Evolutionary conservation across 2,329 filamentous ascomycete species (phyloP), one percentile per base, ranked within the genome.

Genomic region (Byssochlamys sp.): DNA sequence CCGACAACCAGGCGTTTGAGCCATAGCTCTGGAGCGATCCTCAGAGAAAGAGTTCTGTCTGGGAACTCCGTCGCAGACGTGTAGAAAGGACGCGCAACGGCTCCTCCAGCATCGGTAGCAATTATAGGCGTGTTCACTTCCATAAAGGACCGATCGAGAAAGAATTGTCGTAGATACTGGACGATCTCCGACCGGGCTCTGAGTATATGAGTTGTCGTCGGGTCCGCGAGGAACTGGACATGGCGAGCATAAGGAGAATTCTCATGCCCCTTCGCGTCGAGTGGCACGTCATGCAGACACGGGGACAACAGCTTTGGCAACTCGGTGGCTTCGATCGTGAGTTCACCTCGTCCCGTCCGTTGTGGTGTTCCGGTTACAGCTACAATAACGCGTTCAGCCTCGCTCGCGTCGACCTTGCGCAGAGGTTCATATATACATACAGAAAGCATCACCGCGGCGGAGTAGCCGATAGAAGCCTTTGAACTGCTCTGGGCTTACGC

Each of bases 21-120:
- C 87, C 91, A 97, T 35, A 99, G 78, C 74, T 99, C 94, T 0
- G 94, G 94, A 2, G 94, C 94, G 65, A 99, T 92, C 53, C 94
- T 83, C 33, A 99, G 79, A 25, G 88, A 84, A 35, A 99, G 77
- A 56, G 84, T 80, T 59, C 84, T 86, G 48, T 86, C 81, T 2
- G 84, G 79, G 59, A 95, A 86, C 67, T 91, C 90, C 0, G 87
- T 89, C 7, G 90, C 86, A 51, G 79, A 76, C 0, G 91, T 97
- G 63, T 86, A 80, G 70, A 99, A 99, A 0, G 94, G 90, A 53
- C 89, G 85, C 1, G 94, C 94, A 45, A 86, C 81, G 3, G 94
- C 94, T 48, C 94, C 94, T n/a, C 91, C 88, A 1, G 91, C 91
- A 54, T 85, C 82, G 52, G 87, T 84, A 6, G 89, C 86, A 55